Base-by-base conservation (phyloP, 108 stramenopile genomes). In the Cyclotella choctawhatcheeana region DNA sequence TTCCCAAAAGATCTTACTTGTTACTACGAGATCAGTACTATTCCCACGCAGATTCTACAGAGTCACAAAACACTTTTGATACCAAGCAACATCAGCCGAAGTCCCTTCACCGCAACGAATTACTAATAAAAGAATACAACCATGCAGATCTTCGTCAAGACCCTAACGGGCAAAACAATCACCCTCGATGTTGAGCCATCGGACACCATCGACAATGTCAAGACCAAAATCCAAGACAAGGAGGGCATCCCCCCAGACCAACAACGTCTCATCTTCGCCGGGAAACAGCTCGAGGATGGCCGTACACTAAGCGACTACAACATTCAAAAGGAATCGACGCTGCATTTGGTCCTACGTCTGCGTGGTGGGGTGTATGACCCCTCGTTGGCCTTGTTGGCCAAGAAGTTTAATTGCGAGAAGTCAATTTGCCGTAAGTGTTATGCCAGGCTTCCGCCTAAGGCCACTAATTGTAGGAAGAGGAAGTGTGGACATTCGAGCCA, bases 401-500 rank as follows among this genome's bases (percentile, higher is more conserved):
- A 96, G 87, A 86, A 88, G 85, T 99, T 78, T 96, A 99, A 99
- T 90, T 98, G 97, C 81, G 98, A 99, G 67, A 99, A 98, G 95
- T 79, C 84, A 70, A 89, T 98, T 73, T 98, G 97, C 89, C 92
- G 97, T 67, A 98, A 96, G 85, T 99, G 99, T 91, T 99, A 99
- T 77, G 99, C 99, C 32, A 96, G 99, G 79, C 97, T 99, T 61
- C 99, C 99, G 16, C 98, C 99, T 27, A 95, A 94, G 59, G 99
- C 99, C 61, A 97, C 87, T 58, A 99, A 99, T 89, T 99, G 99
- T 94, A 93, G 99, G 74, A 99, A 99, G 98, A 99, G 98, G 96
- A 99, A 99, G 93, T 99, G 99, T 73, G 99, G 99, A 71, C 99
- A 98, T 88, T 97, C 98, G 44, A 86, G 86, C 52, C 98, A 99